Evolutionary conservation across 345 rosid species (phyloP).

Genomic region (Populus davidiana): DNA sequence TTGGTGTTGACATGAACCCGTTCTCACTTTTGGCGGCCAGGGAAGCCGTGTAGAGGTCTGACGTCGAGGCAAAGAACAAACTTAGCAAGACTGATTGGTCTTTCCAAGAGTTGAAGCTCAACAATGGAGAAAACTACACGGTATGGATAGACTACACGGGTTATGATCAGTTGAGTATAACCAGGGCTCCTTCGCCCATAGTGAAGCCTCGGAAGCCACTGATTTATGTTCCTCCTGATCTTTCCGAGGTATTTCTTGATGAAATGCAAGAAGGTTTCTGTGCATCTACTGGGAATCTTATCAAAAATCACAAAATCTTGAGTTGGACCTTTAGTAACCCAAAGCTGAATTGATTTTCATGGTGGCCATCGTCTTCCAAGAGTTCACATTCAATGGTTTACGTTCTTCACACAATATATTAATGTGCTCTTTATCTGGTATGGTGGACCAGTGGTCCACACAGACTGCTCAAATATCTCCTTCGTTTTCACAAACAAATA

Average conservation of each 20-base stretch:
- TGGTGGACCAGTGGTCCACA: neutral
- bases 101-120: constrained; percentile 30
- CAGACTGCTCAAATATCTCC: neutral
- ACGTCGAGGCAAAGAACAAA: neutral
- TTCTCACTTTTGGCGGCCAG: constrained; percentile 24
- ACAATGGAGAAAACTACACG: constrained; percentile 28
- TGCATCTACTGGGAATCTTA: constrained; percentile 31
- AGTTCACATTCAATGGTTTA: neutral
- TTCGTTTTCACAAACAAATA: neutral
- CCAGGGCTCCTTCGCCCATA: constrained; percentile 17
- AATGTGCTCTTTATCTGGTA: neutral
- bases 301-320: constrained; percentile 30
- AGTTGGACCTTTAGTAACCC: constrained; percentile 19
- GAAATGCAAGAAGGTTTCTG: constrained; percentile 31
- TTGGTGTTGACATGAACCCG: constrained; percentile 36
- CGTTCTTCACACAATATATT: neutral
- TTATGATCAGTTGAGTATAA: constrained; percentile 11
- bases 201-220: constrained; percentile 36
- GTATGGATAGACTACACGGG: constrained; percentile 39
- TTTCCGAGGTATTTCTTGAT: constrained; percentile 26
- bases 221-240: constrained; percentile 27
- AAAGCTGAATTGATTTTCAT: neutral
- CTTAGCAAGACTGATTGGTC: constrained; percentile 11
- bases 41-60: constrained; percentile 34
- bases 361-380: neutral